Conservation (phyloP, 139 green algal species). For the Picochlorum sp. region DNA sequence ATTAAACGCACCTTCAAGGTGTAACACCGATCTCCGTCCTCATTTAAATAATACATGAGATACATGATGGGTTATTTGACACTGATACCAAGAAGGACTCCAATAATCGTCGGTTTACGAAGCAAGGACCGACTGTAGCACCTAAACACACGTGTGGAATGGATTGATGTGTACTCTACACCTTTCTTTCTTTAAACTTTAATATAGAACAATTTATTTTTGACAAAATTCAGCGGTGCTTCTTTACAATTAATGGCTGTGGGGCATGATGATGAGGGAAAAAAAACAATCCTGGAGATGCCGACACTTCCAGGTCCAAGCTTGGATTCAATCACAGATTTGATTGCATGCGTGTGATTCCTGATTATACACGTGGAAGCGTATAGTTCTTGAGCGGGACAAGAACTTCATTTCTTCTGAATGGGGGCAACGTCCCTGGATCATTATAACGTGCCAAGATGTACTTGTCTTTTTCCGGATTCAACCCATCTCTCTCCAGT, state of each 20-base stretch:
- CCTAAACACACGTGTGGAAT: too few species aligned
- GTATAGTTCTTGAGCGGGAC: conserved; percentile 45
- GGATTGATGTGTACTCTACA: too few species aligned
- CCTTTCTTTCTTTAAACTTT: too few species aligned
- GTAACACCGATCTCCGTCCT: conserved; percentile 82
- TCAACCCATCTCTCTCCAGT: conserved; percentile 2
- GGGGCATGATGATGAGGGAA: too few species aligned
- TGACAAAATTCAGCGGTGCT: too few species aligned
- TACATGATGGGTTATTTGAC: conserved; percentile 74
- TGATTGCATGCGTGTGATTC: background rate
- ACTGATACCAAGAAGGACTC: background rate
- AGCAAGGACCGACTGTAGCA: too few species aligned
- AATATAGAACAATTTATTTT: too few species aligned
- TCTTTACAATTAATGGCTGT: too few species aligned
- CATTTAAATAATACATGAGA: conserved; percentile 91
- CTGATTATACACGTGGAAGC: conserved; percentile 1
- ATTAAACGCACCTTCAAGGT: conserved; percentile 73
- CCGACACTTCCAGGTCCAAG: too few species aligned
- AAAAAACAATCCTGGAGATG: too few species aligned
- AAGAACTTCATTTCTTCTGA: conserved; percentile 72
- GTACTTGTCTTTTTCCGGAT: conserved; percentile 19
- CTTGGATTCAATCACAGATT: background rate
- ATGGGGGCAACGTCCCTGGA: conserved; percentile 36
- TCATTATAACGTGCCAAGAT: conserved; percentile 72
- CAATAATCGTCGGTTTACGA: background rate